Base-by-base conservation (phyloP, 2,329 filamentous ascomycete species). In the Cladophialophora chaetospira region DNA sequence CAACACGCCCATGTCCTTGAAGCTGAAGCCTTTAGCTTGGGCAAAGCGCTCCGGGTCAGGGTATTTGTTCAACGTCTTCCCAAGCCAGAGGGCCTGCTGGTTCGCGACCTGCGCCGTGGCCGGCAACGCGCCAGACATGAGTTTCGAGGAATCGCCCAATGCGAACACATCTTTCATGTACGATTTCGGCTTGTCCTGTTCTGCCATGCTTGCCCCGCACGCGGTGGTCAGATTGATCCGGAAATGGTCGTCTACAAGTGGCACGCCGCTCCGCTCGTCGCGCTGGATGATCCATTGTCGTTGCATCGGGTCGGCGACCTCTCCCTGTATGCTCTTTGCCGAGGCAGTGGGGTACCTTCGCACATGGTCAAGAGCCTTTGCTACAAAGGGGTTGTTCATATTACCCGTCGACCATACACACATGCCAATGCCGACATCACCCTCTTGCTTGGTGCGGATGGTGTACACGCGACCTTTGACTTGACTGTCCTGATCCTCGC, bases 21-120 rank as follows among this genome's bases (percentile, higher is more conserved):
- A 86, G 1, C 75, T 77, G 66, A 85, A 86, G 4, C 73, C 68
- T 1, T 67, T 56, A 1, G 61, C 21, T 13, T 52, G 19, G 5
- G 29, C 50, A 40, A 54, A 66, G n/a, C 52, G 28, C 10, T 61
- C 57, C 0, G 57, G 38, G 9, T 55, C 40, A 21, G 57, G 35
- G n/a, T 69, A 69, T 36, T 77, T 75, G 66, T 85, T 85, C 23
- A 85, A 67, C 1, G 74, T 73, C 51, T 78, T 77, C 0, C 79
- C 79, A 0, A 86, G 73, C 82, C 82, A 85, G 21, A 75, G 72
- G 0, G 82, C 82, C 66, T 85, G 81, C 65, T 85, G 83, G 13
- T 75, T 77, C 0, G 82, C 80, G 0, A 83, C 82, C 67, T 84
- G 82, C 2, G 82, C 82, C 0, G 82, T 85, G 0, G 82, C 81